Evolutionary conservation across 768 basidiomycete species (phyloP).

Genomic region (Russula foetens): DNA sequence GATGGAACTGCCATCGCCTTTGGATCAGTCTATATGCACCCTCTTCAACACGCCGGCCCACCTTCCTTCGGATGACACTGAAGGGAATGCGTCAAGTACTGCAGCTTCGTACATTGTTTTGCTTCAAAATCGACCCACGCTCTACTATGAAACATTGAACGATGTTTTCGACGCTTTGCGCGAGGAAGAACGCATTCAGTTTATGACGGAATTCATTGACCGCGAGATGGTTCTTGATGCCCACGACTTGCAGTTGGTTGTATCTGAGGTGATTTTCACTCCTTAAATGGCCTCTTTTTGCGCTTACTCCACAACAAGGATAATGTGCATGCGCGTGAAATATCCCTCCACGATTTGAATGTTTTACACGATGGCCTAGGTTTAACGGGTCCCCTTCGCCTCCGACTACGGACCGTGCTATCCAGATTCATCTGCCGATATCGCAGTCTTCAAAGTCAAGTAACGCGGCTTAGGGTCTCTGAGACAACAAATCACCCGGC

Average conservation of each 20-base stretch:
- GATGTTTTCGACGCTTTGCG: conserved; percentile 66
- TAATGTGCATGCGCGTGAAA: conserved; percentile 21
- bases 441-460: conserved; percentile 14
- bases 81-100: conserved; percentile 14
- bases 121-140: conserved; percentile 53
- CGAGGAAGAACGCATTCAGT: conserved; percentile 45
- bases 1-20: conserved; percentile 34
- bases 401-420: conserved; percentile 13
- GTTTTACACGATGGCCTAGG: conserved; percentile 20
- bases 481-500: background rate
- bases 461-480: conserved; percentile 1
- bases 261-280: conserved; percentile 48
- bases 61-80: conserved; percentile 3
- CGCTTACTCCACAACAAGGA: conserved; percentile 14
- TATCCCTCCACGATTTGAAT: conserved; percentile 20
- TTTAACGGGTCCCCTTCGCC: conserved; percentile 18
- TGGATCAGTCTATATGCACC: conserved; percentile 30
- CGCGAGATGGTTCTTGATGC: conserved; percentile 64
- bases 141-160: conserved; percentile 71
- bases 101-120: conserved; percentile 34
- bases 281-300: background rate
- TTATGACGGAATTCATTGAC: conserved; percentile 39
- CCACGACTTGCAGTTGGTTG: conserved; percentile 53
- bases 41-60: conserved; percentile 18
- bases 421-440: conserved; percentile 20